Base-by-base conservation (phyloP, 257 asterid genomes). In the Solanum paucissectum region DNA sequence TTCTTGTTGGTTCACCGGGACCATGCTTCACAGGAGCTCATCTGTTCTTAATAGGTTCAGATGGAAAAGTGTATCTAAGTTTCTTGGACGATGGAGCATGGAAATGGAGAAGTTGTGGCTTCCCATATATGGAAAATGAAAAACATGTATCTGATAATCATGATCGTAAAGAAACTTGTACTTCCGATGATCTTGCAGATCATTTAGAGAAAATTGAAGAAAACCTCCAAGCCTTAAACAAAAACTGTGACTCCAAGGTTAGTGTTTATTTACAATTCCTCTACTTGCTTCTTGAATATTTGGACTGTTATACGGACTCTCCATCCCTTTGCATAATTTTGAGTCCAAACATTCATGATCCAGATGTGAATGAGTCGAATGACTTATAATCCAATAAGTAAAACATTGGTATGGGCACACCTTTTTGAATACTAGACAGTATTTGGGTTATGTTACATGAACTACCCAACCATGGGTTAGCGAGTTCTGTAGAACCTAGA, bases 61-160 rank as follows among this genome's bases (percentile, higher is more conserved):
- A 96, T 87, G 99, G 98, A 7, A 90, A 89, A 52, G 98, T 94
- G 25, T 93, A 95, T 88, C 90, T 94, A 11, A 92, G 99, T 90
- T 90, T 92, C 86, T 89, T 90, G 88, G 95, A 95, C 83, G 74
- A 77, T 52, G 93, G 90, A 36, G 92, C 92, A 64, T 96, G 99
- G 99, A 93, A 92, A 90, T 96, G 99, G 99, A 94, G 88, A 75
- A 91, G 91, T 71, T 92, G 86, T 49, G 96, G 95, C 58, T 95
- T 90, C 74, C 99, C 99, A 12, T 37, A 38, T 27, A 76, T 27
- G 14, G 89, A 36, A 73, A 52, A 72, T 71, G n/a, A 32, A 71
- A 8, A 71, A 16, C 25, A 71, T 14, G 42, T 71, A n/a, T 71
- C 77, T 71, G 77, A 71, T 37, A 71, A 71, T 71, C 89, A 55